phyloP scores from a whole-genome alignment of 106 monocot species.

The Hemerocallis citrina region DNA sequence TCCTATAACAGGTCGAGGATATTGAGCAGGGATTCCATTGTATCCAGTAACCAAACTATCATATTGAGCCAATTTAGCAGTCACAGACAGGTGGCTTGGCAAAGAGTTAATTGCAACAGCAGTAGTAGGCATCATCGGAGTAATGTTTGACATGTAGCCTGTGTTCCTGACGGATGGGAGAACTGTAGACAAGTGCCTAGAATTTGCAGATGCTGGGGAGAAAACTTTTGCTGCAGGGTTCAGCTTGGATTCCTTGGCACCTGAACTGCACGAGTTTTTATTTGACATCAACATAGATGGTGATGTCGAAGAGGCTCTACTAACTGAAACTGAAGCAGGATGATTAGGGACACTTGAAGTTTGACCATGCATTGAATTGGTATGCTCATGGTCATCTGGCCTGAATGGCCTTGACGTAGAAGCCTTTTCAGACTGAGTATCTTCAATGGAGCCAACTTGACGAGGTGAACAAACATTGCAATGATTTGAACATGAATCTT shows the following conservation, averaged over 20 bases:
- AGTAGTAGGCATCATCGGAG: conserved; percentile 14
- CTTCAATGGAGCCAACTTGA: neutral
- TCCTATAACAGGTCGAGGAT: conserved; percentile 29
- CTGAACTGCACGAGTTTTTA: conserved; percentile 11
- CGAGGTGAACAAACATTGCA: neutral
- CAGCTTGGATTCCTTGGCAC: conserved; percentile 43
- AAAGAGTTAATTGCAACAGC: conserved; percentile 22
- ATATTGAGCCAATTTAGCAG: conserved; percentile 30
- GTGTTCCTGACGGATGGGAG: conserved; percentile 6
- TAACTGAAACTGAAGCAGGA: conserved; percentile 12
- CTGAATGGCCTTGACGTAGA: neutral
- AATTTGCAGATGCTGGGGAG: conserved; percentile 28
- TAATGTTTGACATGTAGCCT: conserved; percentile 5
- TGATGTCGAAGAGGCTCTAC: conserved; percentile 13
- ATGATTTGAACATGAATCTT: conserved; percentile 5
- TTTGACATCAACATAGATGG: neutral
- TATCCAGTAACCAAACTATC: conserved; percentile 20
- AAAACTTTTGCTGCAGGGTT: conserved; percentile 49
- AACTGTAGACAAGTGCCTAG: conserved; percentile 11
- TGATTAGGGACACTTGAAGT: conserved; percentile 4
- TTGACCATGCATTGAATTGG: conserved; percentile 6
- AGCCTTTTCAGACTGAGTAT: conserved; percentile 2
- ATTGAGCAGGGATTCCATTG: conserved; percentile 20
- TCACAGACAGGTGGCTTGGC: conserved; percentile 8
- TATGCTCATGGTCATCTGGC: neutral